Evolutionary conservation across 2,329 filamentous ascomycete genomes (phyloP).

Genomic region (Penicillium sp.): DNA sequence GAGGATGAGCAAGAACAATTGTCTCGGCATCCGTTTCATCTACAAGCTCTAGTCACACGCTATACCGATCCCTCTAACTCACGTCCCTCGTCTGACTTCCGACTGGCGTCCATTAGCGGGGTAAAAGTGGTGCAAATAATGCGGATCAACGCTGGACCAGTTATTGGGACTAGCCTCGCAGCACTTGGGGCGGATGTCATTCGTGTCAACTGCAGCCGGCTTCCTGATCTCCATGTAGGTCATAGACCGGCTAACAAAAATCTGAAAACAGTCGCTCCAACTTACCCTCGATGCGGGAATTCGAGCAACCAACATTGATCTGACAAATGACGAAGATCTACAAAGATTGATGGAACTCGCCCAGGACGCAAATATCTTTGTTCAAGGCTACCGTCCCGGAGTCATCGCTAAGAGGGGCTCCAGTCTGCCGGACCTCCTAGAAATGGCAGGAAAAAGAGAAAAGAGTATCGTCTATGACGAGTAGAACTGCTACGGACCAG

Average conservation of each 20-base stretch:
- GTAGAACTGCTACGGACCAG: conserved; percentile 54
- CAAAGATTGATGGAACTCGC: conserved; percentile 45
- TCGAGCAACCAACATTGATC: conserved; percentile 42
- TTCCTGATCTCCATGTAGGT: conserved; percentile 35
- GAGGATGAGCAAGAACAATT: conserved; percentile 46
- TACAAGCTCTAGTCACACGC: conserved; percentile 36
- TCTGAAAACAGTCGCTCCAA: conserved; percentile 15
- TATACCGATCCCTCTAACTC: conserved; percentile 33
- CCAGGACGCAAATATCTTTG: conserved; percentile 53
- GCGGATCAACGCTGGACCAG: conserved; percentile 41
- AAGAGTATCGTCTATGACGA: conserved; percentile 50
- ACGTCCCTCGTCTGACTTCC: background rate
- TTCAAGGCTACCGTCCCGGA: conserved; percentile 54
- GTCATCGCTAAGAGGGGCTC: conserved; percentile 35
- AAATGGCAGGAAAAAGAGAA: conserved; percentile 40
- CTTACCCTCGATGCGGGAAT: conserved; percentile 22
- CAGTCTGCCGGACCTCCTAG: conserved; percentile 40
- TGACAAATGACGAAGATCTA: conserved; percentile 44
- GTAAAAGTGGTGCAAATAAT: conserved; percentile 51
- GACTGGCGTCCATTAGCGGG: conserved; percentile 38
- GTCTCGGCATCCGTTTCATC: conserved; percentile 47
- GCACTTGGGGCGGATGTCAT: conserved; percentile 50
- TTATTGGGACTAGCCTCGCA: conserved; percentile 44
- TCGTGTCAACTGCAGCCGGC: conserved; percentile 44
- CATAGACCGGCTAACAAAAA: too few relatives aligned